Conservation (phyloP, 148 eudicot genomes). For the Silene latifolia region DNA sequence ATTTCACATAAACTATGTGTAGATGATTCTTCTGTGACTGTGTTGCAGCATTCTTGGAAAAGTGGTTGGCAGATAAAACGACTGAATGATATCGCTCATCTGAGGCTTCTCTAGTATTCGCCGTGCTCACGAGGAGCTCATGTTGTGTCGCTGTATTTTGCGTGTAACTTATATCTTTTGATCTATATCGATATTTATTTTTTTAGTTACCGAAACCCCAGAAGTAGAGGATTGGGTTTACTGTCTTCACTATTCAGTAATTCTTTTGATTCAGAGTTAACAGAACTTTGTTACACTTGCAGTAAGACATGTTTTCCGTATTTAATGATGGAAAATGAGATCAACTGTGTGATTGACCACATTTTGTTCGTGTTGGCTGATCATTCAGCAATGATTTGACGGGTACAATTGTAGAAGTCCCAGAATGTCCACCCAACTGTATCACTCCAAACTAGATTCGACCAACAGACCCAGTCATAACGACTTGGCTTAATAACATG, state of each 20-base stretch:
- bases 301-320: constrained; percentile 16
- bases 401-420: neutral
- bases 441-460: too few species aligned
- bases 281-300: constrained; percentile 15
- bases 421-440: too few species aligned
- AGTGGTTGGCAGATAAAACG: constrained; percentile 92
- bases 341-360: constrained; percentile 5
- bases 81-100: constrained; percentile 88
- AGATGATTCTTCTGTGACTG: constrained; percentile 91
- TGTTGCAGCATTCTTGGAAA: constrained; percentile 83
- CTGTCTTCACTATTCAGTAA: constrained; percentile 14
- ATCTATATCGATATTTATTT: constrained; percentile 19
- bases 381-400: neutral
- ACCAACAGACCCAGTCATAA: too few species aligned
- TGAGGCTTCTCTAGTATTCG: constrained; percentile 84
- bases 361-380: neutral
- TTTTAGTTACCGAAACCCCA: constrained; percentile 7
- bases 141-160: constrained; percentile 8
- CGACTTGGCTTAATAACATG: too few species aligned
- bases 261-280: constrained; percentile 21
- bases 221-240: constrained; percentile 17
- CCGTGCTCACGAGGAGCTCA: too few species aligned
- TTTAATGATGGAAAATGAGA: constrained; percentile 22
- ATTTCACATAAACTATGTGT: constrained; percentile 78
- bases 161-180: constrained; percentile 23